phyloP scores from a whole-genome alignment of 2,329 filamentous ascomycete genomes.

The Penicillium sp. region DNA sequence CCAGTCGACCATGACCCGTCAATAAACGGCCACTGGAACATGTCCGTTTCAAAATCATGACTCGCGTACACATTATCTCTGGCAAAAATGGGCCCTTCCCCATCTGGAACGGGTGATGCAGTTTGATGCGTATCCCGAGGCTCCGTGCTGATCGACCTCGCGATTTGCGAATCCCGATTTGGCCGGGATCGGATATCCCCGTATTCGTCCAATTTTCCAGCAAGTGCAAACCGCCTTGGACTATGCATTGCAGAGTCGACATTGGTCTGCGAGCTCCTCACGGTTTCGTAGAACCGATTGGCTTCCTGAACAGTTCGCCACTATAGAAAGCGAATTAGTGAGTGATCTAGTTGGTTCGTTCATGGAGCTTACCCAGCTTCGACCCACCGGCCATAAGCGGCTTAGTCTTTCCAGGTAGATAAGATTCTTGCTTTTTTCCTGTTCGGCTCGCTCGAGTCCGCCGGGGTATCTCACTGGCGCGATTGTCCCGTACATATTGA shows the following conservation, averaged over 20 bases:
- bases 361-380: conserved; percentile 28
- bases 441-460: conserved; percentile 27
- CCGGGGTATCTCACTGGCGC: conserved; percentile 32
- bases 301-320: conserved; percentile 36
- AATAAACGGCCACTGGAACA: conserved; percentile 38
- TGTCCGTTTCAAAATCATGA: conserved; percentile 32
- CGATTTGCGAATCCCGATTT: conserved; percentile 13
- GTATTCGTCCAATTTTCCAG: conserved; percentile 35
- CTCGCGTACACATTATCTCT: conserved; percentile 7
- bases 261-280: conserved; percentile 26
- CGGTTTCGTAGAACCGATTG: conserved; percentile 33
- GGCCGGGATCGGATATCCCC: conserved; percentile 35
- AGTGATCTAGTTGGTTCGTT: not conserved
- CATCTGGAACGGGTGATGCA: not conserved
- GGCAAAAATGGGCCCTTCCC: conserved; percentile 5
- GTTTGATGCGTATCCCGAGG: conserved; percentile 5
- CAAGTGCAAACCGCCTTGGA: conserved; percentile 28
- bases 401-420: conserved; percentile 32
- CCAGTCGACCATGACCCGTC: conserved; percentile 35
- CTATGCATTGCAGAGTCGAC: conserved; percentile 21
- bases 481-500: conserved; percentile 38
- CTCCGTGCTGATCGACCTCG: conserved; percentile 13
- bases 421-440: conserved; percentile 31
- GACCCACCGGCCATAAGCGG: conserved; percentile 33
- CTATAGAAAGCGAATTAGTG: conserved; percentile 11